These are phyloP conservation scores for Nissolia schottii DNA, from an alignment of 306 rosid genomes.

Conservation along the genomic window DNA sequence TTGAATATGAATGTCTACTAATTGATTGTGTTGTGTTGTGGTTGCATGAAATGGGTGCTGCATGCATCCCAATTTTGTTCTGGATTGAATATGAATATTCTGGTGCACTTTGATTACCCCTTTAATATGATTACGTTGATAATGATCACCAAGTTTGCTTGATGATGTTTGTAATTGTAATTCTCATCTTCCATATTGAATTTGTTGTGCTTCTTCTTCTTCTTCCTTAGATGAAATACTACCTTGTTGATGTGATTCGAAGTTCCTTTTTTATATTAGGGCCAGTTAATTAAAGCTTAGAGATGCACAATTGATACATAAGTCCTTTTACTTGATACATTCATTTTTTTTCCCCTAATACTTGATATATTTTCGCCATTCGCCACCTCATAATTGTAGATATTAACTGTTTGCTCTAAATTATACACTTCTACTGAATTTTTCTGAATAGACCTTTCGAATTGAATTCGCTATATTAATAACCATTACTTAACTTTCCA, in stretches of 20 bases:
- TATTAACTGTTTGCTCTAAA: background rate
- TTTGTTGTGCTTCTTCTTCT: background rate
- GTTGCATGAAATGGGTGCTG: background rate
- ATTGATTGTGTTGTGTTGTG: slow-evolving; percentile 14
- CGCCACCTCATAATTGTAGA: background rate
- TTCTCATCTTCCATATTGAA: background rate
- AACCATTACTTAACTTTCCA: background rate
- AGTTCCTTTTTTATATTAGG: background rate
- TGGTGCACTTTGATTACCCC: background rate
- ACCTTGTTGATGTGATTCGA: background rate
- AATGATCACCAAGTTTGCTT: background rate
- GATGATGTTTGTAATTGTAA: background rate
- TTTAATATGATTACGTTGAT: background rate
- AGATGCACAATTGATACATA: background rate
- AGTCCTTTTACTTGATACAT: too few species aligned
- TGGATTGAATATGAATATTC: background rate
- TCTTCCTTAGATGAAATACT: background rate
- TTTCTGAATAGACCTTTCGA: background rate
- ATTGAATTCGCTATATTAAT: background rate
- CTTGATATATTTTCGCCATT: background rate
- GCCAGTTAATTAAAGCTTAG: background rate
- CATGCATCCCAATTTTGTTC: background rate
- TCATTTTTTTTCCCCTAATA: too few species aligned
- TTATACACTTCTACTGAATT: background rate
- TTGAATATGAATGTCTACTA: background rate